Evolutionary conservation across 2,329 filamentous ascomycete species (phyloP).

Genomic region (Bipolaris victoriae): DNA sequence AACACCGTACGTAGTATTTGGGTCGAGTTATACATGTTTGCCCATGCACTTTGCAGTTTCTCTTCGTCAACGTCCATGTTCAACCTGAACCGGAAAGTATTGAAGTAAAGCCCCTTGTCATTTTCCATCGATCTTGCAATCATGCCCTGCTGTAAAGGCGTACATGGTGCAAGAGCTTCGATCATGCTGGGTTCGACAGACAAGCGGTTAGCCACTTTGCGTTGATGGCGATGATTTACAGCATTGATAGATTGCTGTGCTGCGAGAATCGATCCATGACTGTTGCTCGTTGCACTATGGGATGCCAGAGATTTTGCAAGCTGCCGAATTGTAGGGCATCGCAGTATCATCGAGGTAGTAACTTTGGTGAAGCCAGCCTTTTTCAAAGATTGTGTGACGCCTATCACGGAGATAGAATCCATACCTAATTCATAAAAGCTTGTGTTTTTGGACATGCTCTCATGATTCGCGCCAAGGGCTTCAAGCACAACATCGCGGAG

Average conservation of each 20-base stretch:
- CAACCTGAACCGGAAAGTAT: conserved; percentile 70
- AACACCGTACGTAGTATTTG: conserved; percentile 77
- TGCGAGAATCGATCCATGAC: conserved; percentile 51
- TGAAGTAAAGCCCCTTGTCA: conserved; percentile 72
- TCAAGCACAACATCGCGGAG: conserved; percentile 63
- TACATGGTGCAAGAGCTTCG: conserved; percentile 80
- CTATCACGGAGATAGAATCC: conserved; percentile 84
- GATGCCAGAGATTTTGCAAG: conserved; percentile 46
- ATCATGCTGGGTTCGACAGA: conserved; percentile 60
- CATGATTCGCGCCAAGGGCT: conserved; percentile 56
- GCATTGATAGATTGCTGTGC: conserved; percentile 68
- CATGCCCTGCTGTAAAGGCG: conserved; percentile 85
- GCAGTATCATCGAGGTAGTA: conserved; percentile 71
- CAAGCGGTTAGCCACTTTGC: conserved; percentile 61
- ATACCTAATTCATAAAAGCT: conserved; percentile 87
- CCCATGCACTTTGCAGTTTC: conserved; percentile 65
- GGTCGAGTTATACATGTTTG: conserved; percentile 56
- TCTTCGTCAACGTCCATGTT: conserved; percentile 51
- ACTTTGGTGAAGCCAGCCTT: conserved; percentile 65
- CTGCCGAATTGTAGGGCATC: conserved; percentile 54
- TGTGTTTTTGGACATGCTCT: conserved; percentile 59
- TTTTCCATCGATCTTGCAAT: conserved; percentile 71
- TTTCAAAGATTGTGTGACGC: conserved; percentile 69
- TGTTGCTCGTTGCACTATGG: background rate
- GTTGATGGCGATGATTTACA: conserved; percentile 66